Percentiles rank a stretch among this genome's conserved stretches.
phyloP scores from a whole-genome alignment of 1,284 basidiomycete species.

The Pseudozyma thailandica region DNA sequence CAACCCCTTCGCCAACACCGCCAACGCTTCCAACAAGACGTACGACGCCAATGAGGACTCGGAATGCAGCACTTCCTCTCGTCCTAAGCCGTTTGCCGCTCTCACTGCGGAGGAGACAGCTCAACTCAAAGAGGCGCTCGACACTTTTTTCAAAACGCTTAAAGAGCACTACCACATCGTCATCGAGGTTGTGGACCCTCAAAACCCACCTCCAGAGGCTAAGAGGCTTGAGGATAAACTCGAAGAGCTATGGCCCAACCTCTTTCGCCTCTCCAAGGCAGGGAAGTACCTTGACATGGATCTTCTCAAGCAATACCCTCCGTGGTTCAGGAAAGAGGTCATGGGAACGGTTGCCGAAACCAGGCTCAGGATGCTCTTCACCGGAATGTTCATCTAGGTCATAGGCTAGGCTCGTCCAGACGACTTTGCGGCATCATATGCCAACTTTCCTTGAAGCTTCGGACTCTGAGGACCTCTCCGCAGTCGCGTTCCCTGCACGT shows the following conservation, averaged over 20 bases:
- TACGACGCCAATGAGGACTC: too few species aligned
- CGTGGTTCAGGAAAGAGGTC: not conserved
- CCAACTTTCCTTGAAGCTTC: too few species aligned
- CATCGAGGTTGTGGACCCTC: not conserved
- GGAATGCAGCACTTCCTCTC: too few species aligned
- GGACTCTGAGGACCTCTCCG: too few species aligned
- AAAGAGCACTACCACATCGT: not conserved
- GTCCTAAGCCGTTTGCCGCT: too few species aligned
- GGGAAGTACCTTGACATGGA: not conserved
- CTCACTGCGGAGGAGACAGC: not conserved
- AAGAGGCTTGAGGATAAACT: not conserved
- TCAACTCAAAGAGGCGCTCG: not conserved
- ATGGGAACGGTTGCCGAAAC: not conserved
- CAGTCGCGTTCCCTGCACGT: too few species aligned
- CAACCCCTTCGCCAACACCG: too few species aligned
- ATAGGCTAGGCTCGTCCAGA: not conserved
- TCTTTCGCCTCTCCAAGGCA: not conserved
- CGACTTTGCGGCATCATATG: too few species aligned
- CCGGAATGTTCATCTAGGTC: not conserved
- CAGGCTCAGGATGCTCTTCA: not conserved
- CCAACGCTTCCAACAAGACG: too few species aligned
- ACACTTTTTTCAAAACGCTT: not conserved
- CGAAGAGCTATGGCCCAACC: not conserved
- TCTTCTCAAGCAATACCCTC: conserved; percentile 9
- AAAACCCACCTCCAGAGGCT: not conserved